Evolutionary conservation across 192 early-diverging fungal genomes (phyloP).

Genomic region (Spizellomyces punctatus): DNA sequence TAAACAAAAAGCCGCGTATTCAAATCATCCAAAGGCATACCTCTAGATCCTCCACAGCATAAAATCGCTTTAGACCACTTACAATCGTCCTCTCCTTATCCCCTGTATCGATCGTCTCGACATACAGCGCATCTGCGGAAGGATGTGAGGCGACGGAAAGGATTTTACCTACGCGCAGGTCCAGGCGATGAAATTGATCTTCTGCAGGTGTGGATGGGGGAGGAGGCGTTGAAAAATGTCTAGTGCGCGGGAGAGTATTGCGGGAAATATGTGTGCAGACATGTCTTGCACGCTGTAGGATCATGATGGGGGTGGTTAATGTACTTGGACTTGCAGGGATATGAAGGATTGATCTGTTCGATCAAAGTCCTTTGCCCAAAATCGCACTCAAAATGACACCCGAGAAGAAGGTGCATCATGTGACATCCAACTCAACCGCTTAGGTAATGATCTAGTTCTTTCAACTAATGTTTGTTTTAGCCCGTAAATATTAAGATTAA

Average conservation of each 20-base stretch:
- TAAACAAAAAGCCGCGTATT: neutral
- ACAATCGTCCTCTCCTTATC: slow-evolving; percentile 79
- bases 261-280: neutral
- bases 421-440: no score
- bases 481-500: no score
- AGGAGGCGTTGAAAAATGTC: neutral
- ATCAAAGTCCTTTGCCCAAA: no score
- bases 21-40: neutral
- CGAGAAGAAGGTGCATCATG: no score
- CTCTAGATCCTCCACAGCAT: slow-evolving; percentile 78
- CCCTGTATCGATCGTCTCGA: slow-evolving; percentile 87
- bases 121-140: slow-evolving; percentile 89
- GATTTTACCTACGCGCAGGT: slow-evolving; percentile 89
- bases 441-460: no score
- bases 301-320: neutral
- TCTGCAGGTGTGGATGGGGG: neutral
- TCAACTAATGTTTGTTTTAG: no score
- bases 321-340: no score
- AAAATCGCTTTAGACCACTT: slow-evolving; percentile 85
- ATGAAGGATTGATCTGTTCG: no score
- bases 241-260: neutral
- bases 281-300: neutral
- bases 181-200: slow-evolving; percentile 52
- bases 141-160: slow-evolving; percentile 78
- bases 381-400: no score